Percentiles rank a stretch among this genome's conserved stretches.
These are phyloP conservation scores for Sophora flavescens DNA, from an alignment of 306 rosid genomes.

Conservation along the genomic window DNA sequence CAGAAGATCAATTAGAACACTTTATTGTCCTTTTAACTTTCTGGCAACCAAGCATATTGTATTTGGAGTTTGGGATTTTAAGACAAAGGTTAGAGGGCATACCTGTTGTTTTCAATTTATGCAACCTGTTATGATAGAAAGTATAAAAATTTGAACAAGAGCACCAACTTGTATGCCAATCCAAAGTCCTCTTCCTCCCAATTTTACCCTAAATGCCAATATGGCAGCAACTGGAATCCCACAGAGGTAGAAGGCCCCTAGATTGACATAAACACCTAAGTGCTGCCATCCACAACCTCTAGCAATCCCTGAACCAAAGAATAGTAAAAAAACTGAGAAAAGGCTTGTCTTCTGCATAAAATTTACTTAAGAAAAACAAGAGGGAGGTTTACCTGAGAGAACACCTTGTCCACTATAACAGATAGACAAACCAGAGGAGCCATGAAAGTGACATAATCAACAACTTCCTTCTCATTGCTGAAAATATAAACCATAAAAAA, in stretches of 20 bases:
- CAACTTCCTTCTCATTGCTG: slow-evolving; percentile 74
- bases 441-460: slow-evolving; percentile 72
- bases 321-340: not conserved
- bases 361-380: slow-evolving; percentile 8
- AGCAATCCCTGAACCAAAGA: slow-evolving; percentile 59
- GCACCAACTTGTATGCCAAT: slow-evolving; percentile 73
- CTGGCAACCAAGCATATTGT: slow-evolving; percentile 16
- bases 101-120: slow-evolving; percentile 74
- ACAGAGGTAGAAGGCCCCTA: slow-evolving; percentile 78
- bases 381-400: slow-evolving; percentile 59
- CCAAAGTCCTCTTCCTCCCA: slow-evolving; percentile 79
- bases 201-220: slow-evolving; percentile 60
- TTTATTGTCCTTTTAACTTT: not conserved
- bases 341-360: not conserved
- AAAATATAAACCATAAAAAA: slow-evolving; percentile 64
- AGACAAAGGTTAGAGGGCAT: slow-evolving; percentile 15
- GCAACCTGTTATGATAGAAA: slow-evolving; percentile 55
- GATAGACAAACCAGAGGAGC: slow-evolving; percentile 69
- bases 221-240: slow-evolving; percentile 72
- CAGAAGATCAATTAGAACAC: no score
- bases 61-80: not conserved
- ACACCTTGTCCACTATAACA: slow-evolving; percentile 65
- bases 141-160: slow-evolving; percentile 57
- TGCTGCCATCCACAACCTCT: slow-evolving; percentile 90
- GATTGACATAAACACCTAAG: slow-evolving; percentile 69